phyloP scores from a whole-genome alignment of 805 yeast genomes.

The Kregervanrija pseudodelftensis region DNA sequence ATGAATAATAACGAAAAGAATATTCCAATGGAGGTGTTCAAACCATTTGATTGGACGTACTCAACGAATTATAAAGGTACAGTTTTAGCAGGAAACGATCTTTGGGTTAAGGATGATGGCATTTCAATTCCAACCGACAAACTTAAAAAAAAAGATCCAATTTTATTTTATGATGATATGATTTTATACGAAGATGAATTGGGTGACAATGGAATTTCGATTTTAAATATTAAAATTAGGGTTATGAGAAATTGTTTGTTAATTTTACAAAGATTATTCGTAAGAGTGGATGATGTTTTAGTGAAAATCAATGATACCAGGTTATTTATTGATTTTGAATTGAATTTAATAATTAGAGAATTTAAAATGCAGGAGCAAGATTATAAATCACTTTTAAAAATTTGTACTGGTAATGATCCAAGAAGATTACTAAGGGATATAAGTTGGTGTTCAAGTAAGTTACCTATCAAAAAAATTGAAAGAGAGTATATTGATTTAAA shows the following conservation, averaged over 20 bases:
- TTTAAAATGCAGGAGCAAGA: conserved; percentile 61
- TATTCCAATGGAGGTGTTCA: conserved; percentile 50
- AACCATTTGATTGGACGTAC: conserved; percentile 97
- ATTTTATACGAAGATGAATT: conserved; percentile 89
- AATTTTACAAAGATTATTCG: conserved; percentile 66
- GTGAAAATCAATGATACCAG: conserved; percentile 82
- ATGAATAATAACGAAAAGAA: conserved; percentile 21
- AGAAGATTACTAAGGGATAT: conserved; percentile 69
- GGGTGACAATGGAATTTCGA: conserved; percentile 91
- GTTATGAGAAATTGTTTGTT: conserved; percentile 82
- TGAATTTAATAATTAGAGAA: conserved; percentile 63
- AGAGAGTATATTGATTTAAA: conserved; percentile 18
- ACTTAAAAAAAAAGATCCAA: conserved; percentile 69
- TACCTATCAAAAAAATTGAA: conserved; percentile 18
- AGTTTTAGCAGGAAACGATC: conserved; percentile 10
- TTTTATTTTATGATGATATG: conserved; percentile 82
- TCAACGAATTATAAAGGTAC: conserved; percentile 74
- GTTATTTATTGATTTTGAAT: conserved; percentile 68
- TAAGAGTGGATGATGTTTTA: conserved; percentile 86
- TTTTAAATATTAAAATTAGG: conserved; percentile 69
- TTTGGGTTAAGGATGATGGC: conserved; percentile 21
- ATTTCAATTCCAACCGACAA: conserved; percentile 59
- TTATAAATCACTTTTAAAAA: conserved; percentile 38
- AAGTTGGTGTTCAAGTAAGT: conserved; percentile 66
- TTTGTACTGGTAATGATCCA: conserved; percentile 39